Base-by-base conservation (phyloP, 176 grass and related monocot genomes). In the Elaeis guineensis region DNA sequence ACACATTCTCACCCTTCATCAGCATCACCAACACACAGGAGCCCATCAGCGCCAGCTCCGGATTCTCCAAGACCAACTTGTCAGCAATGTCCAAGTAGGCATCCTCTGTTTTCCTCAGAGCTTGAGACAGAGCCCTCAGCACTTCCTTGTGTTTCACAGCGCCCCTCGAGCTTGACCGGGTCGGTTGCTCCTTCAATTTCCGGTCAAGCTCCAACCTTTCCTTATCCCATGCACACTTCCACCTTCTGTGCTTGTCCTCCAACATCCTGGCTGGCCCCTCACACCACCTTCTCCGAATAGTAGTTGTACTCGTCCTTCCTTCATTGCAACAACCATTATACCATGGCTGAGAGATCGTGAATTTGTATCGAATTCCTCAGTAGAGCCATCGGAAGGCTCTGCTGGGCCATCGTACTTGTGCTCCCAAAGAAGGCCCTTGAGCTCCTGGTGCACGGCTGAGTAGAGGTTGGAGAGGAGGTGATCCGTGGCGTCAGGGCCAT, bases 401-500 rank as follows among this genome's bases (percentile, higher is more conserved):
- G 35, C 35, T 44, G 35, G 11, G 6, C 64, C 49, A 16, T 53
- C 59, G 2, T 80, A 71, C 16, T 23, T 21, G 50, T 86, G 77
- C 0, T 87, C 74, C 70, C 79, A 78, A 24, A 92, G 87, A 5
- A 92, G 78, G 51, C 79, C 74, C 25, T 81, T 86, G 63, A 98
- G 81, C 69, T 98, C 84, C 39, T 71, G 52, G 78, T 98, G 79
- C 24, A 89, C 88, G 32, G 84, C 79, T 44, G 85, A 72, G 77
- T 98, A 98, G 52, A 98, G 93, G 79, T 92, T 71, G 28, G 87
- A 80, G 32, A 91, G 81, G 16, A 98, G 84, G 75, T 87, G 92
- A 57, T 98, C 93, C 16, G 93, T 98, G 55, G 93, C 93, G 58
- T 98, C 93, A n/a, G 93, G 93, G 19, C 93, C 93, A 32, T 98